Percentiles rank a stretch among this genome's conserved stretches.
Conservation (phyloP, 129 eudicot genomes). For the Lactuca sativa region DNA sequence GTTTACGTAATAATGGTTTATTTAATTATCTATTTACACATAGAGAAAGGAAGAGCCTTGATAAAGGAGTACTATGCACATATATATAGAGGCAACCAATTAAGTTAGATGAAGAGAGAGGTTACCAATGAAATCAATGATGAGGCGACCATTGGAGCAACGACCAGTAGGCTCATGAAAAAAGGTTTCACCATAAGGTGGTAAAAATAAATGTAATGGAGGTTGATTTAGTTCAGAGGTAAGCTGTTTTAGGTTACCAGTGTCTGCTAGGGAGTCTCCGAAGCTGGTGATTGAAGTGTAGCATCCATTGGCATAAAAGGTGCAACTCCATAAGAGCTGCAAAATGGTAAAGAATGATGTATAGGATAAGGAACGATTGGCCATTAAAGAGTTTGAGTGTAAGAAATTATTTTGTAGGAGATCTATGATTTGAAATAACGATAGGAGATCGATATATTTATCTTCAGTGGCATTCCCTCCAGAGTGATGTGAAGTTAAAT, state of each 20-base stretch:
- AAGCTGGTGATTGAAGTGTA: constrained; percentile 49
- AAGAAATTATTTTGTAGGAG: background rate
- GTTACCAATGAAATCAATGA: constrained; percentile 34
- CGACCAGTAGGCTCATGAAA: constrained; percentile 38
- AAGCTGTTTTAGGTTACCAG: constrained; percentile 28
- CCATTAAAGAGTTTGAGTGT: constrained; percentile 13
- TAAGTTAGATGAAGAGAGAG: background rate
- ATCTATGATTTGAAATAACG: background rate
- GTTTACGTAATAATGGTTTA: no score
- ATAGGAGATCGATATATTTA: background rate
- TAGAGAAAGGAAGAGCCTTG: background rate
- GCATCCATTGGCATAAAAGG: constrained; percentile 27
- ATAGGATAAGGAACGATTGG: background rate
- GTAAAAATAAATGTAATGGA: constrained; percentile 16
- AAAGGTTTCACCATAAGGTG: constrained; percentile 32
- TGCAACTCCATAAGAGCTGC: constrained; percentile 5
- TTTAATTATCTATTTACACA: no score
- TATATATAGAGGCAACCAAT: background rate
- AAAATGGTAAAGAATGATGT: constrained; percentile 7
- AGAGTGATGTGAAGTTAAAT: background rate
- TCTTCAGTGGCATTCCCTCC: background rate
- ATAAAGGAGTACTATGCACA: background rate
- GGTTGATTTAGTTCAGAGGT: background rate
- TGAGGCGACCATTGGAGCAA: constrained; percentile 43
- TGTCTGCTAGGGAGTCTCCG: constrained; percentile 34